These are phyloP conservation scores for Arthrobotrys musiformis DNA, from an alignment of 2,329 filamentous ascomycete species.

Conservation along the genomic window DNA sequence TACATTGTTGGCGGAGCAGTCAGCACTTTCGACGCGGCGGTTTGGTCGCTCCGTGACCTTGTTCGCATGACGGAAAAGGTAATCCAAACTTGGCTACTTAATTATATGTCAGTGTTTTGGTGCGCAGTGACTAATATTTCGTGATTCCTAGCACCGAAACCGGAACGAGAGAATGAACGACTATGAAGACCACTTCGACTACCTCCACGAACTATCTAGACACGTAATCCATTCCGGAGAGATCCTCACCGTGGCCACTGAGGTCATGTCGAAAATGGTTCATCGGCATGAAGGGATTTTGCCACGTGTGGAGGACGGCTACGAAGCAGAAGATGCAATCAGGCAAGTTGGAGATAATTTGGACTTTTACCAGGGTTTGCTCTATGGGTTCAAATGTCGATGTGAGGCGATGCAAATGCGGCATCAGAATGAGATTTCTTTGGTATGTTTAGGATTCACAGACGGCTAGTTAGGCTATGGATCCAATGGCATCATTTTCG, in stretches of 20 bases:
- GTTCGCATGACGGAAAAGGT: neutral
- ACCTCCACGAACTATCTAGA: constrained; percentile 4
- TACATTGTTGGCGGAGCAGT: neutral
- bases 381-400: constrained; percentile 7
- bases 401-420: constrained; percentile 17
- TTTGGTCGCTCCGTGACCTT: constrained; percentile 15
- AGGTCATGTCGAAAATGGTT: constrained; percentile 19
- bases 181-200: neutral
- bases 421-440: constrained; percentile 10
- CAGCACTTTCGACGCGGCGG: neutral
- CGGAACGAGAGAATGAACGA: neutral
- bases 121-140: neutral
- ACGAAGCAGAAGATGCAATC: neutral
- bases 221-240: constrained; percentile 16
- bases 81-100: too few species aligned
- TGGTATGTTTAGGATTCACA: constrained; percentile 15
- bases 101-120: too few species aligned
- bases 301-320: neutral
- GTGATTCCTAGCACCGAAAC: neutral
- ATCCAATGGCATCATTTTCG: neutral
- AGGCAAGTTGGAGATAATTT: constrained; percentile 5
- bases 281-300: neutral
- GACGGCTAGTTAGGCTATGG: neutral
- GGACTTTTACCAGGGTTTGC: constrained; percentile 8
- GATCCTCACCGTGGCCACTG: constrained; percentile 10